These are phyloP conservation scores for Paxillus ammoniavirescens DNA, from an alignment of 768 basidiomycete species.

Conservation along the genomic window DNA sequence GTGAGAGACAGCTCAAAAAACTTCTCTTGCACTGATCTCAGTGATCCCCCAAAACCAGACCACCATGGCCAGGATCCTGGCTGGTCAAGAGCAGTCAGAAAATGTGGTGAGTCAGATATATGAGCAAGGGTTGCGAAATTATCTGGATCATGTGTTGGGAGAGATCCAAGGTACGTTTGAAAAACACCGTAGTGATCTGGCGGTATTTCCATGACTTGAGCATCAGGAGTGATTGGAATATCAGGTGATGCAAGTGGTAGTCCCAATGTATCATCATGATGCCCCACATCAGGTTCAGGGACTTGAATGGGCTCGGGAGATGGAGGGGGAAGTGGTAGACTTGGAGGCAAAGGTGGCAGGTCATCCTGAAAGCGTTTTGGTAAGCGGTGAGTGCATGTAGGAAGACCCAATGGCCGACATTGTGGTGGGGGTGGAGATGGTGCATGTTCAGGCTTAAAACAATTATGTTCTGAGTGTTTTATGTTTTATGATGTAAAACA, in stretches of 20 bases:
- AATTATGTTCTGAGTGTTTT: not conserved
- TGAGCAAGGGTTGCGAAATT: not conserved
- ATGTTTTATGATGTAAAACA: not conserved
- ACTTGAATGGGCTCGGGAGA: too few species aligned
- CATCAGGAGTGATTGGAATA: not conserved
- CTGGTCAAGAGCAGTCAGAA: not conserved
- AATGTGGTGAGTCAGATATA: not conserved
- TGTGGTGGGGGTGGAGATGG: not conserved
- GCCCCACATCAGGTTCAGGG: too few species aligned
- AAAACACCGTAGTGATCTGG: not conserved
- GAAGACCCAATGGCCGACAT: not conserved
- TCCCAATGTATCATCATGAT: too few species aligned
- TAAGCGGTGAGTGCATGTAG: not conserved
- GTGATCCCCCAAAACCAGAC: conserved; percentile 2
- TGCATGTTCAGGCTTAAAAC: not conserved
- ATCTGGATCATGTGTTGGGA: not conserved
- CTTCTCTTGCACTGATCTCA: not conserved
- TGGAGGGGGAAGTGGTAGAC: not conserved
- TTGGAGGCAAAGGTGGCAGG: not conserved
- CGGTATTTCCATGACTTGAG: not conserved
- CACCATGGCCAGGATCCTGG: not conserved
- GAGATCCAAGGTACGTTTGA: not conserved
- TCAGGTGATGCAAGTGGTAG: not conserved
- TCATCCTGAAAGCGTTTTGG: not conserved
- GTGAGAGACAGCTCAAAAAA: conserved; percentile 6